Base-by-base conservation (phyloP, 768 basidiomycete genomes). In the Auriscalpium vulgare region DNA sequence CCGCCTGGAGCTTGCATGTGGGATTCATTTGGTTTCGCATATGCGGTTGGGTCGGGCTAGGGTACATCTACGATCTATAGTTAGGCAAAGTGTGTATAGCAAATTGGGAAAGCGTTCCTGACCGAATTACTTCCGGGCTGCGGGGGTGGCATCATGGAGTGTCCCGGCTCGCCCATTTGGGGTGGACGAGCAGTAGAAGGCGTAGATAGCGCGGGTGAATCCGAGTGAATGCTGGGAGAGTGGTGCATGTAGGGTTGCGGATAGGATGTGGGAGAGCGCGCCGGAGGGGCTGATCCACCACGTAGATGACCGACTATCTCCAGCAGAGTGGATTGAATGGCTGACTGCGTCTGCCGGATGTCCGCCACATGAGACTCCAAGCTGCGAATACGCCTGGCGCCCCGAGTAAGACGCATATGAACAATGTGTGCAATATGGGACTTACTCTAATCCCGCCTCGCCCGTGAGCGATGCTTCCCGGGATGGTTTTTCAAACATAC, bases 401-500 rank as follows among this genome's bases (percentile, higher is more conserved):
- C 35, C 29, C 44, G 19, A 61, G 21, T 50, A 43, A 46, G 49
- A n/a, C 10, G 21, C 34, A 40, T 29, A 50, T 40, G 45, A 9
- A n/a, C 51, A 34, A 11, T 53, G 11, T 23, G 44, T 55, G 49
- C 40, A 47, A 4, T 19, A 34, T 16, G 58, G 46, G 19, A 75
- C 89, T 71, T 68, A 93, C 91, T 93, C 92, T 52, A 93, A 70
- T 8, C 91, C 91, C 16, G 91, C 91, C 71, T 94, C 91, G 47
- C 90, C 89, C 8, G 90, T 90, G 49, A 92, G 79, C 54, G 87
- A 88, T 13, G 89, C 87, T 68, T 94, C 91, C 63, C 85, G 79
- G 11, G 84, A 85, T 3, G 95, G 95, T 64, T 97, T 97, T 71
- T 97, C 95, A 68, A 97, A 95, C 37, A 97, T 78, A 73, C 95